Percentiles rank a stretch among this genome's conserved stretches.
Conservation (phyloP, 495 filamentous ascomycete genomes). For the Penicillium canescens region DNA sequence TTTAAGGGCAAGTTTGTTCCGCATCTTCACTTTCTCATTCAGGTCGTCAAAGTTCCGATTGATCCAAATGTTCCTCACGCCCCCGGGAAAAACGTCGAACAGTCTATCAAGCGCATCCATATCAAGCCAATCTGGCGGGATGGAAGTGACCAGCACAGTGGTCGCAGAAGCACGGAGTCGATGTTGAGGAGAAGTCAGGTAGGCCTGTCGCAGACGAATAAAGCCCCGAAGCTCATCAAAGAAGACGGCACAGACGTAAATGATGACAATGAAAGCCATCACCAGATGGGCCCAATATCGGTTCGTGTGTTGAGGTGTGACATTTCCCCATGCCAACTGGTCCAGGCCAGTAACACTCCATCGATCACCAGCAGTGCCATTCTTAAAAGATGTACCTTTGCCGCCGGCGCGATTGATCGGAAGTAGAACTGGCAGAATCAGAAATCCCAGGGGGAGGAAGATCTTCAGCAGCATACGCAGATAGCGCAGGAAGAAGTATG, state of each 20-base stretch:
- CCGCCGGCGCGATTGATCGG: constrained; percentile 79
- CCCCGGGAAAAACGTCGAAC: constrained; percentile 97
- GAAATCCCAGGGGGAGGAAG: constrained; percentile 74
- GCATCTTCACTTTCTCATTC: constrained; percentile 78
- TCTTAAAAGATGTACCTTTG: constrained; percentile 55
- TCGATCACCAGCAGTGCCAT: constrained; percentile 35
- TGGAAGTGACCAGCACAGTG: constrained; percentile 87
- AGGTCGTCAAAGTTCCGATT: constrained; percentile 90
- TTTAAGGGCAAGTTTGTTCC: constrained; percentile 67
- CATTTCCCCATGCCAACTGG: constrained; percentile 86
- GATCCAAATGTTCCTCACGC: constrained; percentile 94
- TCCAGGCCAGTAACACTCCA: constrained; percentile 71
- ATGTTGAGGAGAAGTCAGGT: constrained; percentile 93
- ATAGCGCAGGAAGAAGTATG: constrained; percentile 97
- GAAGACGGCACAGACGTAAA: constrained; percentile 86
- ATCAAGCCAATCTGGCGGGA: constrained; percentile 85
- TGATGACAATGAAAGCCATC: constrained; percentile 75
- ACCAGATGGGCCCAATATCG: constrained; percentile 90
- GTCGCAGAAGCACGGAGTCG: constrained; percentile 93
- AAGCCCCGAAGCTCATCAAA: constrained; percentile 88
- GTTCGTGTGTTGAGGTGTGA: constrained; percentile 64
- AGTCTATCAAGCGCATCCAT: constrained; percentile 75
- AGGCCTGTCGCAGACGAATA: constrained; percentile 90
- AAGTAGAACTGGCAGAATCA: constrained; percentile 83
- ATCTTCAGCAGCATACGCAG: constrained; percentile 91